Evolutionary conservation across 2,329 filamentous ascomycete genomes (phyloP).

Genomic region (Zymoseptoria pseudotritici): DNA sequence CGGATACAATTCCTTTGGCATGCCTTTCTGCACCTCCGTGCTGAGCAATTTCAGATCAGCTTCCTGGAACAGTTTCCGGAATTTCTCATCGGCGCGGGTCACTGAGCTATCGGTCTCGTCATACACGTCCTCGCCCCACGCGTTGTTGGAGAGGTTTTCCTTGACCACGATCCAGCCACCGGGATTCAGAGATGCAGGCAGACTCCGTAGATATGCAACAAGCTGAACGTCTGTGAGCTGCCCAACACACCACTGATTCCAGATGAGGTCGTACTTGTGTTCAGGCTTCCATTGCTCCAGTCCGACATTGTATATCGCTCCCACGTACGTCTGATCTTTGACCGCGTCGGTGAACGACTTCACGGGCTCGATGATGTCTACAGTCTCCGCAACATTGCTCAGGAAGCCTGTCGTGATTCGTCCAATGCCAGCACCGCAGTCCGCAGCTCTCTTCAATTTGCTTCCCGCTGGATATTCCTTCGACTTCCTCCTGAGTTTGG

Average conservation of each 20-base stretch:
- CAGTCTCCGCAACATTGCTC: slow-evolving; percentile 57
- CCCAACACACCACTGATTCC: slow-evolving; percentile 85
- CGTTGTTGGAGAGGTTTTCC: slow-evolving; percentile 63
- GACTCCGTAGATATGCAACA: slow-evolving; percentile 57
- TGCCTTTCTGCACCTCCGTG: slow-evolving; percentile 65
- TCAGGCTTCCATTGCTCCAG: slow-evolving; percentile 61
- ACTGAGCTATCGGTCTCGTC: slow-evolving; percentile 71
- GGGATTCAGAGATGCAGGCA: slow-evolving; percentile 43
- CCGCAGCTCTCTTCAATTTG: slow-evolving; percentile 41
- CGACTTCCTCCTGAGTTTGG: slow-evolving; percentile 50
- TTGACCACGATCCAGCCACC: slow-evolving; percentile 62
- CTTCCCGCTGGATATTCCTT: slow-evolving; percentile 19
- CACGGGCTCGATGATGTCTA: slow-evolving; percentile 83
- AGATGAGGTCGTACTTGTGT: slow-evolving; percentile 66
- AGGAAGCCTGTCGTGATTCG: slow-evolving; percentile 73
- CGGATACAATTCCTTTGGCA: slow-evolving; percentile 62
- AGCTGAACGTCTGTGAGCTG: slow-evolving; percentile 72
- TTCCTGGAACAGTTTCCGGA: slow-evolving; percentile 58
- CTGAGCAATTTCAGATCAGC: slow-evolving; percentile 62
- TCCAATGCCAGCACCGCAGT: slow-evolving; percentile 67
- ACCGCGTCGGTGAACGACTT: slow-evolving; percentile 67
- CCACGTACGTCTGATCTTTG: slow-evolving; percentile 42
- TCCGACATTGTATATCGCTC: slow-evolving; percentile 62
- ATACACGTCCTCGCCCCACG: slow-evolving; percentile 56
- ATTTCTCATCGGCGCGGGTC: slow-evolving; percentile 68